These are phyloP conservation scores for Fusarium sp. DNA, from an alignment of 2,329 filamentous ascomycete genomes.

Conservation along the genomic window DNA sequence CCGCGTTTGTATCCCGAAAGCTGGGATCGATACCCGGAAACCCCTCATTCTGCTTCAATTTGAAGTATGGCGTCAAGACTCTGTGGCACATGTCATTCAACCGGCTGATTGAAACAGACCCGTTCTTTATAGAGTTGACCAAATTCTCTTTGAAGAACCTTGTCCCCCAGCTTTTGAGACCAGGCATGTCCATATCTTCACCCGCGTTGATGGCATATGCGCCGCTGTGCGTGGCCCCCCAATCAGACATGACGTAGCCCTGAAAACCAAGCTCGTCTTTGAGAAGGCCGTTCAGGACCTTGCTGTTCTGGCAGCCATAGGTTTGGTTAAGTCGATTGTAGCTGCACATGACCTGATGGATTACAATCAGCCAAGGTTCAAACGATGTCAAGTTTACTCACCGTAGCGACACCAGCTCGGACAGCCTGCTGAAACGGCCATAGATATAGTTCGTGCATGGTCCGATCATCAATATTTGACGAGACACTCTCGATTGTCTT, in stretches of 20 bases:
- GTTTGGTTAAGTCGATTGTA: slow-evolving; percentile 41
- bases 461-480: slow-evolving; percentile 42
- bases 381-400: too few species aligned
- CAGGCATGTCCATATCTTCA: slow-evolving; percentile 63
- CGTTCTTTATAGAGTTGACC: background rate
- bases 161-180: slow-evolving; percentile 29
- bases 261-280: slow-evolving; percentile 54
- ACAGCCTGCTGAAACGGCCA: slow-evolving; percentile 41
- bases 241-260: slow-evolving; percentile 63
- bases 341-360: slow-evolving; percentile 50
- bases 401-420: slow-evolving; percentile 41
- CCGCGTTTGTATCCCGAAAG: too few species aligned
- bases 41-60: slow-evolving; percentile 52
- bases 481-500: slow-evolving; percentile 33
- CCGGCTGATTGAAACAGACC: slow-evolving; percentile 54
- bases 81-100: slow-evolving; percentile 45
- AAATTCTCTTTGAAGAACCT: background rate
- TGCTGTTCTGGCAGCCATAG: background rate
- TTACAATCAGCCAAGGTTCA: too few species aligned
- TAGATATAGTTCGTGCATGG: background rate
- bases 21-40: too few species aligned
- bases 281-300: background rate
- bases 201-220: slow-evolving; percentile 56
- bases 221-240: slow-evolving; percentile 61
- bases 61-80: slow-evolving; percentile 68